Base-by-base conservation (phyloP, 1,139 yeast species). In the Candida sanyaensis region DNA sequence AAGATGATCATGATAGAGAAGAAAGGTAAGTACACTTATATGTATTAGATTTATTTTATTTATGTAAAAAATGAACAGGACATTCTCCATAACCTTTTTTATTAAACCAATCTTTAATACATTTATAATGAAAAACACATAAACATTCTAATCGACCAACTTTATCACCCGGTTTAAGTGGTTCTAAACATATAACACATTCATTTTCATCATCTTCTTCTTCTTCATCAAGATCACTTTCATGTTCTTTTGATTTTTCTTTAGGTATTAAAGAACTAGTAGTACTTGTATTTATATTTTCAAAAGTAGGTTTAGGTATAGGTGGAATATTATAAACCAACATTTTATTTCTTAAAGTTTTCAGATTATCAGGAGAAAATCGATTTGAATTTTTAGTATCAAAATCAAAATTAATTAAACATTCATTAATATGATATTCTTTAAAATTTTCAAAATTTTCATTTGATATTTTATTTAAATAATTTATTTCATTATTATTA, bases 111-210 rank as follows among this genome's bases (percentile, higher is more conserved):
- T 83, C 86, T 64, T 86, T 83, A 56, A 93, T 93, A 65, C 99
- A 93, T 54, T 78, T 73, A 63, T 91, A 90, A 63, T 95, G 99
- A 64, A 89, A 95, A 41, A 92, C 88, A 63, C 99, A 95, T 26
- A 95, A 75, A 64, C 99, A 95, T 64, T 93, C 99, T 48, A 95
- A 70, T 36, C 99, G 72, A 0, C 96, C 98, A 12, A 95, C 95
- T 59, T 85, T 86, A 50, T 91, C 95, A 3, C 96, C 97, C 0
- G 91, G 89, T 45, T 71, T 71, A 63, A 92, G 81, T 31, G 88
- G 96, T 61, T 93, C 99, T 55, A 92, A 80, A 63, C 99, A 93
- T 37, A 93, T 92, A 8, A 91, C 93, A 66, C 99, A 93, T 63
- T 93, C 99, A 41, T 77, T 76, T 37, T 78, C 85, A 23, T 41